Conservation (phyloP, 2,329 filamentous ascomycete genomes). For the Hymenoscyphus repandus region DNA sequence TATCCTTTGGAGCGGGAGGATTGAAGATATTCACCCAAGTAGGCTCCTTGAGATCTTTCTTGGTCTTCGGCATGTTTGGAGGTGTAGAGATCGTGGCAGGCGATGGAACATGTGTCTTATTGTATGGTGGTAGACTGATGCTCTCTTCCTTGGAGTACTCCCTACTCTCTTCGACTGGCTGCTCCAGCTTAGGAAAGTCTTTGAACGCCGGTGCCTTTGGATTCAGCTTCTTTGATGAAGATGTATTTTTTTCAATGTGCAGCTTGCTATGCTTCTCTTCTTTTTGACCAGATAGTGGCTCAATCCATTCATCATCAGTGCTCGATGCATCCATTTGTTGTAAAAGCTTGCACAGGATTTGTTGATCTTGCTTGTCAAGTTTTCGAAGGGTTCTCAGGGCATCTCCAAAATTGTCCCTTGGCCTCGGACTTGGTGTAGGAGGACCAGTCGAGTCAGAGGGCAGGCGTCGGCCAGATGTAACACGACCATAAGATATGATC, state of each 20-base stretch:
- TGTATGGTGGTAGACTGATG: background rate
- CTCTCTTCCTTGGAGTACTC: background rate
- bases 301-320: constrained; percentile 11
- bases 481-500: constrained; percentile 13
- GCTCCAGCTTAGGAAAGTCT: constrained; percentile 6
- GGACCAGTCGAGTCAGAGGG: background rate
- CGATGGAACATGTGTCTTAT: background rate
- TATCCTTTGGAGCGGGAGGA: constrained; percentile 5
- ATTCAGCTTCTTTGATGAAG: constrained; percentile 13
- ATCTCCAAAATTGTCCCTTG: constrained; percentile 4
- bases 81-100: constrained; percentile 1
- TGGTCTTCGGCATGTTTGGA: background rate
- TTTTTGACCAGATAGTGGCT: background rate
- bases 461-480: constrained; percentile 1
- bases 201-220: constrained; percentile 17
- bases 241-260: background rate
- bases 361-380: constrained; percentile 17
- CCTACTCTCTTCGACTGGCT: constrained; percentile 4
- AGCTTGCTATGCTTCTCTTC: background rate
- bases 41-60: constrained; percentile 5
- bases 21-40: constrained; percentile 13
- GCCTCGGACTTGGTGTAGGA: background rate
- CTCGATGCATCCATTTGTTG: constrained; percentile 17
- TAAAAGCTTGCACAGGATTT: constrained; percentile 17
- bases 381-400: constrained; percentile 13